Conservation (phyloP, 768 basidiomycete genomes). For the Mycena maculata region DNA sequence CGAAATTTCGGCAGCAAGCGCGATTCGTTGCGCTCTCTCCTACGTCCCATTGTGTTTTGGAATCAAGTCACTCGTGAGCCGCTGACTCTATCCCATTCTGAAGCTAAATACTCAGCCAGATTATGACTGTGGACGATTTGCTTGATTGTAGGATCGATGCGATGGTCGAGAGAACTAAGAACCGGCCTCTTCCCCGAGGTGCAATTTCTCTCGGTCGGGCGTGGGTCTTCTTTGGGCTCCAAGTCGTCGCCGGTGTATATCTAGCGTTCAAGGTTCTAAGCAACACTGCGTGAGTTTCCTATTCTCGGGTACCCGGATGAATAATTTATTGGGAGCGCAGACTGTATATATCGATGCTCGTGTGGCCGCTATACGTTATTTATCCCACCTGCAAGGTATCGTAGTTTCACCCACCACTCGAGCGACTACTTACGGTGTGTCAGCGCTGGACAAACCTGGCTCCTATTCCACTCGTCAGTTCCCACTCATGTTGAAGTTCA, state of each 20-base stretch:
- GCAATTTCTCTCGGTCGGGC: slow-evolving; percentile 42
- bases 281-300: slow-evolving; percentile 34
- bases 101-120: slow-evolving; percentile 32
- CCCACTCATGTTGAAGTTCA: neutral
- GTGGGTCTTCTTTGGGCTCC: slow-evolving; percentile 44
- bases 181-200: slow-evolving; percentile 42
- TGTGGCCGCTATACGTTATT: slow-evolving; percentile 47
- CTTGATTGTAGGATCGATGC: slow-evolving; percentile 44
- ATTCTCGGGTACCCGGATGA: neutral
- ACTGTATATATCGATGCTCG: slow-evolving; percentile 40
- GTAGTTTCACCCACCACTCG: neutral
- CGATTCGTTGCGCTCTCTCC: slow-evolving; percentile 34
- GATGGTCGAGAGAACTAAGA: slow-evolving; percentile 43
- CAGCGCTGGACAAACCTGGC: slow-evolving; percentile 47
- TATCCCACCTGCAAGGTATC: slow-evolving; percentile 49
- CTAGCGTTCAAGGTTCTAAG: slow-evolving; percentile 37
- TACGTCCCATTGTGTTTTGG: slow-evolving; percentile 47
- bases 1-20: slow-evolving; percentile 31
- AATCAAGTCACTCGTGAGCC: slow-evolving; percentile 45
- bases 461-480: slow-evolving; percentile 44
- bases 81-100: neutral
- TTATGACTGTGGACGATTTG: slow-evolving; percentile 45
- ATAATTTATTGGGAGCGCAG: slow-evolving; percentile 26
- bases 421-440: neutral
- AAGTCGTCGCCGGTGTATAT: slow-evolving; percentile 39